Conservation (phyloP, 441 rosid species). For the Erysimum cheiri region DNA sequence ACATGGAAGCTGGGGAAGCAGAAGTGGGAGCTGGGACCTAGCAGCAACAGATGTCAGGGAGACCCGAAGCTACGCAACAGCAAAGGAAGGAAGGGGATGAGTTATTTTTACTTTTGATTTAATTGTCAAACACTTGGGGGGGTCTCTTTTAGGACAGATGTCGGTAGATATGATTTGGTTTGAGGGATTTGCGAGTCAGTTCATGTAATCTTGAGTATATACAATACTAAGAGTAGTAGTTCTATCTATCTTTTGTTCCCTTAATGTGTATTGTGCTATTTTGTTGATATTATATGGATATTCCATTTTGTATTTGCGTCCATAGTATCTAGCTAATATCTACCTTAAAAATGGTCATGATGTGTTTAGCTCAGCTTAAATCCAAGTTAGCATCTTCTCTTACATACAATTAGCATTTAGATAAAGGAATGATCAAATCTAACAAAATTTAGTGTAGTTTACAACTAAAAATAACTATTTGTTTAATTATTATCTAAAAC, state of each 20-base stretch:
- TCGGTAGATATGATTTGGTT: slow-evolving; percentile 27
- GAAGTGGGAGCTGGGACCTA: slow-evolving; percentile 56
- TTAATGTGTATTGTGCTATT: slow-evolving; percentile 23
- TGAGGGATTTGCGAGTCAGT: slow-evolving; percentile 24
- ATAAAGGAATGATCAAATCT: not conserved
- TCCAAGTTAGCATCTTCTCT: slow-evolving; percentile 11
- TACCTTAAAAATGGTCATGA: not conserved
- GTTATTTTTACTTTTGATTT: not conserved
- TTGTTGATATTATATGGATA: slow-evolving; percentile 33
- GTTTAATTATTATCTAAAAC: not conserved
- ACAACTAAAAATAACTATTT: not conserved
- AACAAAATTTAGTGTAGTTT: not conserved
- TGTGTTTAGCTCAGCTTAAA: not conserved
- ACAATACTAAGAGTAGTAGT: slow-evolving; percentile 25
- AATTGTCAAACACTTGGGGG: slow-evolving; percentile 7
- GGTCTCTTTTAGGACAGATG: slow-evolving; percentile 31
- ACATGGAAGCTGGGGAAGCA: slow-evolving; percentile 76
- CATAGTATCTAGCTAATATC: not conserved
- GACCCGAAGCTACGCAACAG: slow-evolving; percentile 57
- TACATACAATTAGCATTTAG: not conserved
- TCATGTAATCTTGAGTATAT: slow-evolving; percentile 38
- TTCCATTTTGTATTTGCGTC: slow-evolving; percentile 3
- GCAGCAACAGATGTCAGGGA: slow-evolving; percentile 56
- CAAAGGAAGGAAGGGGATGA: slow-evolving; percentile 52
- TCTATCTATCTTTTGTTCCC: slow-evolving; percentile 16